Conservation (phyloP, 2,329 filamentous ascomycete species). For the Aspergillus pseudotamarii region DNA sequence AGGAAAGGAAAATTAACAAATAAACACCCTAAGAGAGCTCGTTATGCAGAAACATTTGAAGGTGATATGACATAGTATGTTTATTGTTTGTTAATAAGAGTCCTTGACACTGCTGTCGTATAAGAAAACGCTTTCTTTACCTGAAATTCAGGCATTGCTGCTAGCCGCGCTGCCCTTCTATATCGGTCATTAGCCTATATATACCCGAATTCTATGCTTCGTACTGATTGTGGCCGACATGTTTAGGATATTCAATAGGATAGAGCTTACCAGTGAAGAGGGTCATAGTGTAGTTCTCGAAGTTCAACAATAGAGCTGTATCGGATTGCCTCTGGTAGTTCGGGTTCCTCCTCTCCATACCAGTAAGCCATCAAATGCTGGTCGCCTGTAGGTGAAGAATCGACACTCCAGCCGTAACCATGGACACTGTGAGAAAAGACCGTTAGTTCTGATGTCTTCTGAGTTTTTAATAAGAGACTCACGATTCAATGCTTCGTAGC, state of each 20-base stretch:
- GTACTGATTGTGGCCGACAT: not conserved
- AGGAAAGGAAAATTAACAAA: not conserved
- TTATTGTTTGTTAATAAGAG: too few relatives aligned
- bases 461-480: not conserved
- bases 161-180: too few relatives aligned
- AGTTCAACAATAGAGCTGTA: not conserved
- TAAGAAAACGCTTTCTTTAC: too few relatives aligned
- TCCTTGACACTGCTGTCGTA: too few relatives aligned
- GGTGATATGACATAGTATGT: not conserved
- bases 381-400: not conserved
- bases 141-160: too few relatives aligned
- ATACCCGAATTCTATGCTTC: not conserved
- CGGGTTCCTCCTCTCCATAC: too few relatives aligned
- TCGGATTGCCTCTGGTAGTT: not conserved
- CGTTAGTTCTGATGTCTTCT: not conserved
- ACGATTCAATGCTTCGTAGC: not conserved
- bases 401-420: not conserved
- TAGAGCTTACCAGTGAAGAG: not conserved
- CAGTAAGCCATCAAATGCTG: not conserved
- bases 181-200: not conserved
- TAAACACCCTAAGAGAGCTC: not conserved
- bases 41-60: not conserved
- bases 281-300: not conserved
- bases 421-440: not conserved
- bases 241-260: not conserved